These are phyloP conservation scores for Calonectria honghensis DNA, from an alignment of 2,329 filamentous ascomycete genomes.

Conservation along the genomic window DNA sequence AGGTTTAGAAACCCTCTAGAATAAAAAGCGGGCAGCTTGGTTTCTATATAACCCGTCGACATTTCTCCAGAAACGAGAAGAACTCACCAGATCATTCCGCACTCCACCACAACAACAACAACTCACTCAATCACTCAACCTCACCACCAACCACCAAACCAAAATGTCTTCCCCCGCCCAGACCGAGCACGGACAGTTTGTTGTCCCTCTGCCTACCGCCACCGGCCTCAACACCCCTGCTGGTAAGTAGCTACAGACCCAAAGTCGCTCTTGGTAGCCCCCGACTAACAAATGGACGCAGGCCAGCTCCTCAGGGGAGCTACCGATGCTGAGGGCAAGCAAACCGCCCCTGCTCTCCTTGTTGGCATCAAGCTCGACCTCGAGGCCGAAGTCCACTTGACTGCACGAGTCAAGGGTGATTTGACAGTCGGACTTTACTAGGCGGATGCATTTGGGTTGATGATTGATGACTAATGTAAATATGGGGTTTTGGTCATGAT, in stretches of 20 bases:
- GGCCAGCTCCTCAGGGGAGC: conserved; percentile 74
- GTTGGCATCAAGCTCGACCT: conserved; percentile 78
- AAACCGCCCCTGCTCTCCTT: conserved; percentile 74
- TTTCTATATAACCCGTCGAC: not conserved
- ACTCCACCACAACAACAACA: not conserved
- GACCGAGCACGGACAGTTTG: conserved; percentile 50
- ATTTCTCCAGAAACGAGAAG: not conserved
- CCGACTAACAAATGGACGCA: conserved; percentile 44
- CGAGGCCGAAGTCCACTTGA: conserved; percentile 77
- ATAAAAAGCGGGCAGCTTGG: not conserved
- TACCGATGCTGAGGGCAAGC: conserved; percentile 73
- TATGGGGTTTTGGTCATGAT: not conserved
- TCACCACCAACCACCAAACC: not conserved
- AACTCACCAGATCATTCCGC: conserved; percentile 11
- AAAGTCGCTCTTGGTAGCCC: not conserved
- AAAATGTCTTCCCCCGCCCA: conserved; percentile 30
- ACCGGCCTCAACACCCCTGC: conserved; percentile 60
- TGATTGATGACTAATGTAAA: conserved; percentile 9
- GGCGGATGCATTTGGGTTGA: not conserved
- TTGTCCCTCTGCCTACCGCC: conserved; percentile 54
- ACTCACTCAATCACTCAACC: not conserved
- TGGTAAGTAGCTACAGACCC: conserved; percentile 45
- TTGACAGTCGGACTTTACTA: conserved; percentile 68
- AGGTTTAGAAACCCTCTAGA: not conserved
- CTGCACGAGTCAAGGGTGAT: conserved; percentile 75